Percentiles rank a stretch among this genome's conserved stretches.
Conservation (phyloP, 768 basidiomycete species). For the Tremella fuciformis region DNA sequence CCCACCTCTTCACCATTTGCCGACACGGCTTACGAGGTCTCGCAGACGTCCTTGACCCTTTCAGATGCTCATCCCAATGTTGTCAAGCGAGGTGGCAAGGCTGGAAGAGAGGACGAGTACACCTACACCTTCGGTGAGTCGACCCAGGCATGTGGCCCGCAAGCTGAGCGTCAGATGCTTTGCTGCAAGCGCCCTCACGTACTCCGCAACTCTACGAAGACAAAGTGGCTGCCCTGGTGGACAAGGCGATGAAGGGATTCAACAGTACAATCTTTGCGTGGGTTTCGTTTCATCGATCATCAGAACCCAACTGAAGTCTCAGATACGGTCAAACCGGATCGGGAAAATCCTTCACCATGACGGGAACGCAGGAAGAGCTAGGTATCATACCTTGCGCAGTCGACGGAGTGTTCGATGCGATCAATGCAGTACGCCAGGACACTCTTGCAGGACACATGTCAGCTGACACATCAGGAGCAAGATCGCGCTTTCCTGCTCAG, state of each 20-base stretch:
- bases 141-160: neutral
- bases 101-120: conserved; percentile 47
- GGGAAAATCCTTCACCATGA: conserved; percentile 49
- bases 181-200: conserved; percentile 39
- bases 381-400: conserved; percentile 51
- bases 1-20: conserved; percentile 35
- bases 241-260: conserved; percentile 51
- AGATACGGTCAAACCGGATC: conserved; percentile 51
- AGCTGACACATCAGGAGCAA: conserved; percentile 32
- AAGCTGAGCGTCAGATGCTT: conserved; percentile 28
- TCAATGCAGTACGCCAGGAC: conserved; percentile 45
- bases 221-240: conserved; percentile 45
- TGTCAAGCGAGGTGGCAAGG: conserved; percentile 46
- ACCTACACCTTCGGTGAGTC: conserved; percentile 48
- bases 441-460: no score
- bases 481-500: conserved; percentile 46
- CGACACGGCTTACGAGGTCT: conserved; percentile 41
- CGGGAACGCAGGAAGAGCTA: conserved; percentile 40
- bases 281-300: conserved; percentile 5
- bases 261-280: conserved; percentile 51
- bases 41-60: conserved; percentile 36
- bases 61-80: conserved; percentile 49
- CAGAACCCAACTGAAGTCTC: conserved; percentile 9
- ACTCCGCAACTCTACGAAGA: conserved; percentile 43
- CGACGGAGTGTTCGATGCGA: conserved; percentile 50